Evolutionary conservation across 2,329 filamentous ascomycete species (phyloP), one percentile per base, ranked within the genome.

Genomic region (Seiridium unicorne): DNA sequence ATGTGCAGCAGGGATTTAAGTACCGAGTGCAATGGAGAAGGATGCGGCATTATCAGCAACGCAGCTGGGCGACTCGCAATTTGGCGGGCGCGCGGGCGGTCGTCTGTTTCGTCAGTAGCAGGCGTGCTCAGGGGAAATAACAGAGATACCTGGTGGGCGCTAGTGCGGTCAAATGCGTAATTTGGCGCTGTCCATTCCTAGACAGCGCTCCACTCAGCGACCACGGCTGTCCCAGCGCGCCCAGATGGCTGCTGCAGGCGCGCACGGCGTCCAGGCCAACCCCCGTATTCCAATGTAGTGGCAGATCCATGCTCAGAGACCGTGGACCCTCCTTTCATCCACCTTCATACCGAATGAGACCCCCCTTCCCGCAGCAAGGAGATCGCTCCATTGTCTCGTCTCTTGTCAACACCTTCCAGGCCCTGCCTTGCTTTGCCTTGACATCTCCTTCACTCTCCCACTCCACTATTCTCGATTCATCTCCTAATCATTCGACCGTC

Each of bases 381-480:
- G 49, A 18, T 11, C 34, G 54, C 44, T 31, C 42, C 31, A 44
- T 57, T 26, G 11, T 7, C 32, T 51, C 46, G 46, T 47, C 44
- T 46, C 35, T 26, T 57, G 54, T 57, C 53, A 55, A 53, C 26
- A 36, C 35, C 49, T 53, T 53, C 49, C 49, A 53, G 49, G 49
- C 49, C 49, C 38, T 53, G 49, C 26, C 31, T 31, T 18, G 31
- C 49, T 53, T 53, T 40, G 49, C 49, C 31, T 53, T 53, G 49
- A 53, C 49, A 44, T 57, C 40, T 57, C 42, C 36, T 44, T 47
- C 59, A 51, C 55, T 42, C 49, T 60, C 60, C 40, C 47, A 47
- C 58, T 60, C 57, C 57, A 59, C 57, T 59, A 59, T 59, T 54
- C 57, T 44, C 40, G 38, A 49, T 36, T 35, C 46, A 61, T 48